A percentile compares a stretch with the other conserved stretches of the same genome.
Evolutionary conservation across 768 basidiomycete species (phyloP).

Genomic region (Rhizopogon vulgaris): DNA sequence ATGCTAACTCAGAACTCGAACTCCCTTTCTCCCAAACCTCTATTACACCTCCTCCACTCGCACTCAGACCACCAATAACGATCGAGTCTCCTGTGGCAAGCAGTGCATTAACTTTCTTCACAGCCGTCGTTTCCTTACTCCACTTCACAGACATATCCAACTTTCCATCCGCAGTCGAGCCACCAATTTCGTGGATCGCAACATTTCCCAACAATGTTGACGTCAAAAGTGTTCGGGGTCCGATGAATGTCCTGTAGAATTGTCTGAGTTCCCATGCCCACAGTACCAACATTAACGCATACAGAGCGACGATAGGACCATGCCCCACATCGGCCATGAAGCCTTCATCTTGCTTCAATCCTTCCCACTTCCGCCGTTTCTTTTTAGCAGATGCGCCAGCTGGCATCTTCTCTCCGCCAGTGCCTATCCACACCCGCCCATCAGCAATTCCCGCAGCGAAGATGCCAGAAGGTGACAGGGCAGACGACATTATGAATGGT

Average conservation of each 20-base stretch:
- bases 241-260: conserved; percentile 42
- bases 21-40: conserved; percentile 49
- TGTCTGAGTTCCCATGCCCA: conserved; percentile 1
- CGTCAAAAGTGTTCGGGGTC: conserved; percentile 38
- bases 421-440: conserved; percentile 64
- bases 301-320: conserved; percentile 74
- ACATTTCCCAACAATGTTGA: conserved; percentile 62
- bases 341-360: conserved; percentile 45
- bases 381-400: conserved; percentile 29
- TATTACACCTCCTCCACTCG: conserved; percentile 52
- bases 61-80: conserved; percentile 56
- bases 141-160: conserved; percentile 40
- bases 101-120: conserved; percentile 65
- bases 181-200: conserved; percentile 40
- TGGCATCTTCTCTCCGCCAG: conserved; percentile 52
- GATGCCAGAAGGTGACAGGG: conserved; percentile 52
- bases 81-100: conserved; percentile 41
- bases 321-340: conserved; percentile 49
- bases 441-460: conserved; percentile 73
- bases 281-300: conserved; percentile 15
- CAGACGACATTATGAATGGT: conserved; percentile 63
- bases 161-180: conserved; percentile 30
- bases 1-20: background rate
- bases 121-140: conserved; percentile 34
- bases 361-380: conserved; percentile 69